Conservation (phyloP, 2,329 filamentous ascomycete genomes). For the Xylaria polymorpha region DNA sequence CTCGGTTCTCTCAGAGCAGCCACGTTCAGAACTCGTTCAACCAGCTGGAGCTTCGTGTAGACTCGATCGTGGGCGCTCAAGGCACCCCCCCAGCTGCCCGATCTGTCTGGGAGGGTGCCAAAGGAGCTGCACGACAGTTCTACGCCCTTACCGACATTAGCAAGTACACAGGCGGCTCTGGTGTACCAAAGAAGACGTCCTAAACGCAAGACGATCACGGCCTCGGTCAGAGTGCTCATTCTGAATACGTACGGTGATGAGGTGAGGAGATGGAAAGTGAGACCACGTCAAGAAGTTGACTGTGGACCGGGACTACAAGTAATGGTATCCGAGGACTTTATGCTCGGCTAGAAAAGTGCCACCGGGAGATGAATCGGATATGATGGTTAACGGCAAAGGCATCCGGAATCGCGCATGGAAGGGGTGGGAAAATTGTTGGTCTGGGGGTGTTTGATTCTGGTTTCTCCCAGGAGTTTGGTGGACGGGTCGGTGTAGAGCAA, state of each 20-base stretch:
- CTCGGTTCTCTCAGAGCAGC: constrained; percentile 87
- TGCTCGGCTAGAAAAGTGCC: constrained; percentile 11
- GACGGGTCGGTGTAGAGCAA: constrained; percentile 33
- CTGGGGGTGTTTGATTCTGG: constrained; percentile 30
- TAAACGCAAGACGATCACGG: constrained; percentile 50
- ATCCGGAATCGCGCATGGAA: constrained; percentile 27
- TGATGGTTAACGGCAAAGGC: constrained; percentile 11
- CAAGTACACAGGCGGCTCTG: constrained; percentile 73
- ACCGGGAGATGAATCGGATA: constrained; percentile 17
- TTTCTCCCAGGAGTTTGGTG: constrained; percentile 40
- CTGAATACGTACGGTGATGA: constrained; percentile 42
- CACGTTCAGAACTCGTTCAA: constrained; percentile 89
- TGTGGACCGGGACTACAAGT: constrained; percentile 1
- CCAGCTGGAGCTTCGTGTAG: constrained; percentile 78
- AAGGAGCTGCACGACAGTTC: constrained; percentile 77
- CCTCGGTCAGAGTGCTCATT: constrained; percentile 29
- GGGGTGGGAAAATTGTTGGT: constrained; percentile 31
- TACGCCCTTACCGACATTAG: constrained; percentile 82
- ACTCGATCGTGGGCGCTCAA: constrained; percentile 86
- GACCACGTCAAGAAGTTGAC: constrained; percentile 7
- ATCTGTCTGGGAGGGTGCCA: constrained; percentile 83
- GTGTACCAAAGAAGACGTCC: constrained; percentile 73
- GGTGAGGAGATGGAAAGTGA: constrained; percentile 35
- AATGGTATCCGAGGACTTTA: constrained; percentile 13
- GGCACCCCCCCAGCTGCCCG: constrained; percentile 83